These are phyloP conservation scores for Inga leiocalycina DNA, from an alignment of 306 rosid species.

Conservation along the genomic window DNA sequence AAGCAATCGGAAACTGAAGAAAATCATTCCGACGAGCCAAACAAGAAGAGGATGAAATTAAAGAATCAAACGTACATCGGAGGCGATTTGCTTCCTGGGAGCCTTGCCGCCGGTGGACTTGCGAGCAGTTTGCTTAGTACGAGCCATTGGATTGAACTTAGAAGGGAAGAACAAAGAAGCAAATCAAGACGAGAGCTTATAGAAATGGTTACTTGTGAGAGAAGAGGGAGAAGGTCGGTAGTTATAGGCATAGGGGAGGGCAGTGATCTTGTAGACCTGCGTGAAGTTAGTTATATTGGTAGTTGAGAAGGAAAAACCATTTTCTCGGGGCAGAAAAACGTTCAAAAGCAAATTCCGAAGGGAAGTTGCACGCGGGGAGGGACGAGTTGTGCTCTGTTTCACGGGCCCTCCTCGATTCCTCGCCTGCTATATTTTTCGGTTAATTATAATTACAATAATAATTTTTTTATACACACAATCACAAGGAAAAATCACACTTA, in stretches of 20 bases:
- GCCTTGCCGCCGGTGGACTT: not conserved
- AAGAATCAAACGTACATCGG: not conserved
- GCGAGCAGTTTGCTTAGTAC: not conserved
- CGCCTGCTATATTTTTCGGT: too few species aligned
- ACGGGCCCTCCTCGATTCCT: too few species aligned
- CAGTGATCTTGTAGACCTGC: not conserved
- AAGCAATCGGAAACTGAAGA: not conserved
- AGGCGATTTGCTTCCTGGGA: not conserved
- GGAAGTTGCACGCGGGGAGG: not conserved
- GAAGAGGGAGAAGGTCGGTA: not conserved
- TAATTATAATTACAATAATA: too few species aligned
- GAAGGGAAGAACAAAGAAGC: not conserved
- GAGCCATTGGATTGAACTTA: not conserved
- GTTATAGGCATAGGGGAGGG: not conserved
- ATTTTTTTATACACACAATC: too few species aligned
- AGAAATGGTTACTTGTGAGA: too few species aligned
- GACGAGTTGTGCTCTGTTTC: too few species aligned
- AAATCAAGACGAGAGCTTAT: not conserved
- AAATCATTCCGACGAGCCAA: not conserved
- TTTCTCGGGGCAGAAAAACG: too few species aligned
- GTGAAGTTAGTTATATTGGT: not conserved
- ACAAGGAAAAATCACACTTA: too few species aligned
- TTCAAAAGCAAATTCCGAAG: too few species aligned
- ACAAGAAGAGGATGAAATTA: not conserved
- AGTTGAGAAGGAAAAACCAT: not conserved